These are phyloP conservation scores for Arthroderma uncinatum DNA, from an alignment of 2,329 filamentous ascomycete species.

Conservation along the genomic window DNA sequence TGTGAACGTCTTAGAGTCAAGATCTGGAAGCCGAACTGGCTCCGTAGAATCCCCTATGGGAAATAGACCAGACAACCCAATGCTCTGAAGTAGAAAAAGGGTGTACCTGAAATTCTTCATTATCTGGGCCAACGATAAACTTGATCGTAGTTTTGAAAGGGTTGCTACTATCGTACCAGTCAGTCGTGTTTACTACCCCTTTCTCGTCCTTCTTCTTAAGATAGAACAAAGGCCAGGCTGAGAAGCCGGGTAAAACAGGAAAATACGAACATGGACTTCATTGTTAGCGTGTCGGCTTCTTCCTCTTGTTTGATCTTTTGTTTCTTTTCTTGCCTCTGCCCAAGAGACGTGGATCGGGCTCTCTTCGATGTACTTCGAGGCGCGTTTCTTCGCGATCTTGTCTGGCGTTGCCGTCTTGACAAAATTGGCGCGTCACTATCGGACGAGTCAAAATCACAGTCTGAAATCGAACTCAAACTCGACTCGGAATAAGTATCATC, in stretches of 20 bases:
- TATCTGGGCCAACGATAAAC: conserved; percentile 6
- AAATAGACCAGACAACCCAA: background rate
- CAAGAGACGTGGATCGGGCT: background rate
- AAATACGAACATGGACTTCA: background rate
- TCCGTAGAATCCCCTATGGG: background rate
- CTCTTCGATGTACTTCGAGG: background rate
- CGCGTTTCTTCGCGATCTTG: no score
- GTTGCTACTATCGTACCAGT: background rate
- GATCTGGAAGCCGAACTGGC: background rate
- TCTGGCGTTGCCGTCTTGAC: background rate
- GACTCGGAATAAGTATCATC: background rate
- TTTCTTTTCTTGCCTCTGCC: background rate
- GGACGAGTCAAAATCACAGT: background rate
- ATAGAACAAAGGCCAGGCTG: background rate
- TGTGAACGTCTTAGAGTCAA: conserved; percentile 6
- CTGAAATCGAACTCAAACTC: no score
- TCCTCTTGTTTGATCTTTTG: background rate
- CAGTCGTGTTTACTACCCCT: background rate
- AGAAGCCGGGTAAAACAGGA: background rate
- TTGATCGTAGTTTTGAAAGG: conserved; percentile 2
- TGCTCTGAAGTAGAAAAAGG: background rate
- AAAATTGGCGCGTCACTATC: background rate
- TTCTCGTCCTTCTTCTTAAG: background rate
- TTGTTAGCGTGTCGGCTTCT: background rate
- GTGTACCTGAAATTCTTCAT: conserved; percentile 8